Base-by-base conservation (phyloP, 768 basidiomycete genomes). In the Tylopilus subfusipes region DNA sequence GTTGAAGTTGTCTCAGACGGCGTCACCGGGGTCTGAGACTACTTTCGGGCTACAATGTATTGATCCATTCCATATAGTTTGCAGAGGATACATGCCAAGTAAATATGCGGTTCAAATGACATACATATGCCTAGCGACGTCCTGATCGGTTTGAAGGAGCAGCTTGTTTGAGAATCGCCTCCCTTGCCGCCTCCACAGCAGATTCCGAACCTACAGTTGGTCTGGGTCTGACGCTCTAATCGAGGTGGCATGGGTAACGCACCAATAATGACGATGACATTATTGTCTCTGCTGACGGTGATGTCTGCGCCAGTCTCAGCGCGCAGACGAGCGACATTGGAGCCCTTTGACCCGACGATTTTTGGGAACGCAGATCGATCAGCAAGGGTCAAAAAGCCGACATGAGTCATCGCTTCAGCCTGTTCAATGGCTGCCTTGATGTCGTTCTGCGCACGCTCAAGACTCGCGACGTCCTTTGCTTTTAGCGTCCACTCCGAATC, bases 241-340 rank as follows among this genome's bases (percentile, higher is more conserved):
- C 24, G n/a, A 43, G 30, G 13, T 40, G 19, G 19, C 12, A 27
- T 1, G 2, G n/a, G 8, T 22, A 49, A 54, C 66, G 59, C 65
- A 93, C 93, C 94, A 47, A 87, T 83, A 65, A 98, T 88, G 59
- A 88, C 82, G 63, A 97, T 95, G 29, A 85, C 85, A 70, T 78
- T 90, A 66, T 88, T 89, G 58, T 94, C 93, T 59, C 90, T 84
- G 69, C 91, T 84, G 51, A 98, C 91, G 40, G 83, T 90, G 63
- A 98, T 93, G 66, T 96, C 93, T 51, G 94, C 89, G 39, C 92
- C 90, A 49, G 90, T 96, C 72, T 93, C 93, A 48, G 81, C 81
- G 52, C 94, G 84, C 49, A 98, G 80, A 46, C 94, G 88, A 49
- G 88, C 80, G 48, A 98, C 90, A 62, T 93, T 98, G 25, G 92